Conservation (phyloP, 345 rosid species). For the Corymbia maculata region DNA sequence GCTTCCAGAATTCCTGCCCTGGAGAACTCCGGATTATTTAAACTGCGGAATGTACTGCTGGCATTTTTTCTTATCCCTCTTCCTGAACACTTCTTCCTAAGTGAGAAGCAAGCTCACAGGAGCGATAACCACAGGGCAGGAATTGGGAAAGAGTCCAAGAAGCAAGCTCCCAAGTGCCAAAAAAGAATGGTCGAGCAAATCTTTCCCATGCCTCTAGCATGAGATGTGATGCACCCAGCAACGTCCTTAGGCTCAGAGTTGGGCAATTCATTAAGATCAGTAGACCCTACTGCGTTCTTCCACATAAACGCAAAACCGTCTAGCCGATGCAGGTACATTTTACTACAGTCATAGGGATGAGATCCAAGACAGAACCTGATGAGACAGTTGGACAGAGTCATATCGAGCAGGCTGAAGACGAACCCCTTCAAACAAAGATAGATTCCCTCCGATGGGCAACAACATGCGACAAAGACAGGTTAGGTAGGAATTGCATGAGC, state of each 20-base stretch:
- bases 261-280: conserved; percentile 27
- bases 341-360: conserved; percentile 34
- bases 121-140: conserved; percentile 61
- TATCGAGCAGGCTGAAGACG: background rate
- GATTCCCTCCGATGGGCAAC: background rate
- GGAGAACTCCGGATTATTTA: conserved; percentile 31
- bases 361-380: background rate
- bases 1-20: conserved; percentile 31
- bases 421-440: background rate
- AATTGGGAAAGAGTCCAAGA: conserved; percentile 27
- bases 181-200: conserved; percentile 58
- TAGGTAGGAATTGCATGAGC: background rate
- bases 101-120: conserved; percentile 66
- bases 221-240: conserved; percentile 71
- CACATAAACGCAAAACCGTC: conserved; percentile 79
- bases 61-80: conserved; percentile 53
- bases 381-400: background rate
- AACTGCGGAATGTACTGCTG: conserved; percentile 41
- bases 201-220: conserved; percentile 84
- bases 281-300: conserved; percentile 60
- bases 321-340: conserved; percentile 55
- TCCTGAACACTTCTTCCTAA: conserved; percentile 68
- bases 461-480: background rate
- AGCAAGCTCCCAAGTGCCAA: conserved; percentile 26
- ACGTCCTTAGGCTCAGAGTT: conserved; percentile 2